Base-by-base conservation (phyloP, 2,329 filamentous ascomycete genomes). In the Colletotrichum sp. region DNA sequence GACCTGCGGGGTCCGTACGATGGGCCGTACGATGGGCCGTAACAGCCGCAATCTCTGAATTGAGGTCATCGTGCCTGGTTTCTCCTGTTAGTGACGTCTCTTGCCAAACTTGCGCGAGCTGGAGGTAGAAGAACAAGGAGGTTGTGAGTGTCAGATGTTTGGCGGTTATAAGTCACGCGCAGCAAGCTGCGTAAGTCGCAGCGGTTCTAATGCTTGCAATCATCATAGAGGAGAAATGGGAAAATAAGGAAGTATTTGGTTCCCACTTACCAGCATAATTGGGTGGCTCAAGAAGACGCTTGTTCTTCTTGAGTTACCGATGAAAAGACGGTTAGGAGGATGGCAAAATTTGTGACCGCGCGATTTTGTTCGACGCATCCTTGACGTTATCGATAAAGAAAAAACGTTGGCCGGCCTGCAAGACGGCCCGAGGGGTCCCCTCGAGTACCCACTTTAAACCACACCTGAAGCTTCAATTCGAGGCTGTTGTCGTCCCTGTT, bases 131-230 rank as follows among this genome's bases (percentile, higher is more conserved):
- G 24, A 78, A 52, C 44, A 52, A 52, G 44, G 76, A 69, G 75
- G 44, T 44, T 39, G 69, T 32, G 24, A n/a, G 59, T 71, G 52
- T 87, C 86, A 87, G 86, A 80, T 44, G 80, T 81, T 82, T 81
- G 86, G 85, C 84, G 81, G 80, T 82, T 86, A 84, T 82, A 68
- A 86, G 8, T 88, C 87, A 87, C 78, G 59, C 85, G 84, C 85
- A 85, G 84, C 83, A 83, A 84, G 83, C 85, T 83, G 85, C 83
- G 84, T 88, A 85, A 87, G 86, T 86, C 86, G 87, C 87, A 88
- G 87, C 87, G 87, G 87, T 88, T 88, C 87, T 88, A 85, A 87
- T 76, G 77, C 77, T 79, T 79, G 78, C 62, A 76, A 88, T 88
- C 86, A 88, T 84, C 75, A 75, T 80, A 28, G 63, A 28, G 18